Evolutionary conservation across 202 grass and related monocot species (phyloP).

Genomic region (Hordeum pubiflorum): DNA sequence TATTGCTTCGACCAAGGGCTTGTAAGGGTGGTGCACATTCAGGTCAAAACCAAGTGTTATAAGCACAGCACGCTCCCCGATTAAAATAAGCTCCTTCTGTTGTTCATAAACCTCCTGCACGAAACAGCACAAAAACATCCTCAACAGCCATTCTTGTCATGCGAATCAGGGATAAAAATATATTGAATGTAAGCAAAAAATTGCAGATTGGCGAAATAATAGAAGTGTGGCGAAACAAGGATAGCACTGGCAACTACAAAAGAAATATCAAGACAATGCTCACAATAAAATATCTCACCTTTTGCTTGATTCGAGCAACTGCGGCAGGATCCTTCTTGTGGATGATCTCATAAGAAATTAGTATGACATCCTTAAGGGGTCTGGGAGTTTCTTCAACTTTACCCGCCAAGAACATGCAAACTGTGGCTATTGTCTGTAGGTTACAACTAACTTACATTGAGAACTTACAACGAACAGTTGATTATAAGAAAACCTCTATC

Average conservation of each 20-base stretch:
- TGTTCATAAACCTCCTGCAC: conserved; percentile 51
- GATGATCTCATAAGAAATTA: neutral
- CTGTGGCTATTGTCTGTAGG: neutral
- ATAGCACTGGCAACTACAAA: neutral
- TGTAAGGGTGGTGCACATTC: conserved; percentile 70
- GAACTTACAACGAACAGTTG: neutral
- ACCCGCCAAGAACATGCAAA: neutral
- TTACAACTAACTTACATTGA: neutral
- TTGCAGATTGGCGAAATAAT: neutral
- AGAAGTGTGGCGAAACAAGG: neutral
- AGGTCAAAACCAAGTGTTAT: conserved; percentile 14
- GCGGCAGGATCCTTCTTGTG: neutral
- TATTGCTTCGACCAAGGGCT: conserved; percentile 36
- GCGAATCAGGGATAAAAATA: neutral
- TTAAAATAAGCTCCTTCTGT: conserved; percentile 78
- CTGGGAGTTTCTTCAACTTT: conserved; percentile 19
- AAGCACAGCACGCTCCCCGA: conserved; percentile 61
- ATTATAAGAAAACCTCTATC: too few relatives aligned
- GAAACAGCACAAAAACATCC: neutral
- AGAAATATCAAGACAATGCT: neutral
- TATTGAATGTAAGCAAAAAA: neutral
- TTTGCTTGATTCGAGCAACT: neutral
- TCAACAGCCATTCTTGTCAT: neutral
- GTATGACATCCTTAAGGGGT: neutral
- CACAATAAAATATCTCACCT: neutral